These are phyloP conservation scores for Arthrinium puccinioides DNA, from an alignment of 2,329 filamentous ascomycete species.

Conservation along the genomic window DNA sequence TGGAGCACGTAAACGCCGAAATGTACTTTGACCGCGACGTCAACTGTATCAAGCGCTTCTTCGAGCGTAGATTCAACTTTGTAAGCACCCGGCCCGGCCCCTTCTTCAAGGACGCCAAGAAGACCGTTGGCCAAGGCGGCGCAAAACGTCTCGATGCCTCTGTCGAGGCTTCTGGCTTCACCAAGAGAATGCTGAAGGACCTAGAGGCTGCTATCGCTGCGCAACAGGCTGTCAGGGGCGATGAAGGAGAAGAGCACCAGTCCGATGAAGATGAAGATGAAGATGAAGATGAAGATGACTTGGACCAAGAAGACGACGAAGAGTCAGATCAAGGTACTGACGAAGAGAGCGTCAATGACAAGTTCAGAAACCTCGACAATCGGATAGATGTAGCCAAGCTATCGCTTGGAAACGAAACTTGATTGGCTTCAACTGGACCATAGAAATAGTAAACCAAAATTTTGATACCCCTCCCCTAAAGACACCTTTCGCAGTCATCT, in stretches of 20 bases:
- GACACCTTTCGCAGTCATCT: no score
- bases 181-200: constrained; percentile 93
- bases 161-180: constrained; percentile 90
- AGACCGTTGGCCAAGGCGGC: constrained; percentile 58
- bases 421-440: background rate
- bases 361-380: background rate
- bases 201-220: constrained; percentile 84
- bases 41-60: constrained; percentile 91
- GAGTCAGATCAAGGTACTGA: constrained; percentile 18
- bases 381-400: constrained; percentile 15
- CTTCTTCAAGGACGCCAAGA: constrained; percentile 77
- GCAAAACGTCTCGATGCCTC: constrained; percentile 72
- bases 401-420: constrained; percentile 17
- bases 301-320: constrained; percentile 22
- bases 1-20: constrained; percentile 87
- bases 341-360: constrained; percentile 12
- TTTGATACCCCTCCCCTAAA: constrained; percentile 6
- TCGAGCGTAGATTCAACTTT: constrained; percentile 83
- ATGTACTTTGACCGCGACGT: constrained; percentile 98
- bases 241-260: constrained; percentile 27
- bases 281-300: constrained; percentile 23
- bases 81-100: constrained; percentile 75
- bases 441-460: background rate
- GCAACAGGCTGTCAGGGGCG: constrained; percentile 48
- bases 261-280: constrained; percentile 29